A percentile compares a stretch with the other conserved stretches of the same genome.
Conservation (phyloP, 306 rosid genomes). For the Gastrolobium villosum region DNA sequence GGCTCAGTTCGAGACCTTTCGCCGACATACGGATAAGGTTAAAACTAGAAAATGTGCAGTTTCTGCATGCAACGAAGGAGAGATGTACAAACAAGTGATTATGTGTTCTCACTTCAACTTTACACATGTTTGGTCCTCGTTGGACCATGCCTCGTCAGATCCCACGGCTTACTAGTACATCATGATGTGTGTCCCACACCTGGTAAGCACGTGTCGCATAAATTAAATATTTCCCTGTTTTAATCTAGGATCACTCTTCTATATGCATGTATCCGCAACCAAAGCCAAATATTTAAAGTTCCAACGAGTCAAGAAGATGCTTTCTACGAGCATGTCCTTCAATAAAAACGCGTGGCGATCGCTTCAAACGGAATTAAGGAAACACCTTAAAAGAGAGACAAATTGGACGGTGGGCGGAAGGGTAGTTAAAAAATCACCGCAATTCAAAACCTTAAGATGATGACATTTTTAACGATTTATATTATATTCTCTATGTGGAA, state of each 20-base stretch:
- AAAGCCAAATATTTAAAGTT: conserved; percentile 3
- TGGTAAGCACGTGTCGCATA: conserved; percentile 41
- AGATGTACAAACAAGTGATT: conserved; percentile 15
- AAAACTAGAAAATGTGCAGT: conserved; percentile 17
- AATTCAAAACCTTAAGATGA: too few species aligned
- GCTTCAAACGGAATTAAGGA: not conserved
- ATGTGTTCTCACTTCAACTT: conserved; percentile 43
- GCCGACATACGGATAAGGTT: conserved; percentile 48
- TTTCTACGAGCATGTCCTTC: not conserved
- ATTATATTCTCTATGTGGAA: too few species aligned
- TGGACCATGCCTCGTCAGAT: conserved; percentile 48
- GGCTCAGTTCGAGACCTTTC: conserved; percentile 42
- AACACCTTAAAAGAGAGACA: not conserved
- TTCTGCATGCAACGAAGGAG: conserved; percentile 50
- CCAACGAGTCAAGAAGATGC: not conserved
- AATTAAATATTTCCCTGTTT: not conserved
- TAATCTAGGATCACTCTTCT: not conserved
- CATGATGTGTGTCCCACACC: conserved; percentile 22
- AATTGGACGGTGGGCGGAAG: too few species aligned
- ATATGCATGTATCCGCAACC: not conserved
- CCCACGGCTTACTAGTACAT: conserved; percentile 41
- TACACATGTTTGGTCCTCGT: conserved; percentile 44
- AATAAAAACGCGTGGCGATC: not conserved
- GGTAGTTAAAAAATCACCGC: too few species aligned
- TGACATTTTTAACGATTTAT: too few species aligned